phyloP scores from a whole-genome alignment of 495 filamentous ascomycete genomes.

The Podospora comata region DNA sequence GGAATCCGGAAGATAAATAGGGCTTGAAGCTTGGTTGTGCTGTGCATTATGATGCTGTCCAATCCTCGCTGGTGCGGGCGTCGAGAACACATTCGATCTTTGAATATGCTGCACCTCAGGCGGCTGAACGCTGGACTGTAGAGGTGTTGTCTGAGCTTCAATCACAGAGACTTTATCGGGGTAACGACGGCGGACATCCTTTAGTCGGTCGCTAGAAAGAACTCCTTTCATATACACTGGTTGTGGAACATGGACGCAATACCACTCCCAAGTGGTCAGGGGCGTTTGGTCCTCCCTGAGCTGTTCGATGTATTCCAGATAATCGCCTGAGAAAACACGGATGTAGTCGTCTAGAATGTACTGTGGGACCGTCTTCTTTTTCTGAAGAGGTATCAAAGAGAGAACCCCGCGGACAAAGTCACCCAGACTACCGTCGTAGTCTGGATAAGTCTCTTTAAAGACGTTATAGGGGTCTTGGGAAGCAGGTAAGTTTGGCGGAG shows the following conservation, averaged over 20 bases:
- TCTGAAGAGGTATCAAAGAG: conserved; percentile 50
- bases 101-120: background rate
- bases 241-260: conserved; percentile 40
- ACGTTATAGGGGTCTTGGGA: conserved; percentile 36
- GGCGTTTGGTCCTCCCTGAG: conserved; percentile 20
- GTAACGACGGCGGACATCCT: conserved; percentile 23
- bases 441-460: conserved; percentile 57
- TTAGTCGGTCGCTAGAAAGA: conserved; percentile 39
- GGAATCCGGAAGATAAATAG: background rate
- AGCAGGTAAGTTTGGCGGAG: background rate
- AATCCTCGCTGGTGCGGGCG: background rate
- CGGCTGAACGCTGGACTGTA: background rate
- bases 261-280: conserved; percentile 43
- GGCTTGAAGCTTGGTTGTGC: background rate
- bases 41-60: background rate
- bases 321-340: conserved; percentile 44
- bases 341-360: conserved; percentile 70
- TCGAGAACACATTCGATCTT: background rate
- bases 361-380: conserved; percentile 38
- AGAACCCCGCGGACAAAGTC: conserved; percentile 56
- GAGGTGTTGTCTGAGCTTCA: background rate
- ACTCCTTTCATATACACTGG: conserved; percentile 38
- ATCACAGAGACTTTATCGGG: conserved; percentile 19
- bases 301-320: conserved; percentile 37
- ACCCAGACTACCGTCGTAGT: conserved; percentile 49